phyloP scores from a whole-genome alignment of 495 filamentous ascomycete genomes.

The Penicillium psychrofluorescens region DNA sequence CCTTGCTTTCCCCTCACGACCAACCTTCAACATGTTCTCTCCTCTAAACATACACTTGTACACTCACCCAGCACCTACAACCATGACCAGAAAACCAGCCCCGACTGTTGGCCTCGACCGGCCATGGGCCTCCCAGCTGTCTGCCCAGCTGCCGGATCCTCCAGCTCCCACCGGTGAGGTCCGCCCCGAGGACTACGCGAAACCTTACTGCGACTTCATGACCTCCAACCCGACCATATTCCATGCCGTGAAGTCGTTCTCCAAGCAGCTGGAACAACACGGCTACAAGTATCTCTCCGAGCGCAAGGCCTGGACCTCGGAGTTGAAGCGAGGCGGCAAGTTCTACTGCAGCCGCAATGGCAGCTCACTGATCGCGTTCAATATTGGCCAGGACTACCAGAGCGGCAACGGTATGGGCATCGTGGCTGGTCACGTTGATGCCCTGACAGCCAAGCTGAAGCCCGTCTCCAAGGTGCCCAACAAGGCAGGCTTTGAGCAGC shows the following conservation, averaged over 20 bases:
- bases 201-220: slow-evolving; percentile 85
- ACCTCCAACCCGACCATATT: slow-evolving; percentile 87
- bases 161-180: slow-evolving; percentile 12
- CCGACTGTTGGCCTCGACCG: slow-evolving; percentile 12
- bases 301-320: slow-evolving; percentile 68
- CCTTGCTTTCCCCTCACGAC: slow-evolving; percentile 16
- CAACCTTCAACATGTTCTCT: not conserved
- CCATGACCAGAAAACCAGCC: slow-evolving; percentile 22
- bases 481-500: slow-evolving; percentile 78
- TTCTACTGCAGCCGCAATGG: slow-evolving; percentile 86
- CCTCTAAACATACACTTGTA: slow-evolving; percentile 5
- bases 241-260: slow-evolving; percentile 73
- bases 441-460: slow-evolving; percentile 81
- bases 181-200: slow-evolving; percentile 56
- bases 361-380: slow-evolving; percentile 80
- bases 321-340: slow-evolving; percentile 72
- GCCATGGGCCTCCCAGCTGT: slow-evolving; percentile 17
- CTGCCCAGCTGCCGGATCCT: slow-evolving; percentile 14
- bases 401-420: slow-evolving; percentile 77
- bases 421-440: slow-evolving; percentile 88
- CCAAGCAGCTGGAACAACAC: slow-evolving; percentile 56
- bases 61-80: not conserved
- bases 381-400: slow-evolving; percentile 71
- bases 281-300: slow-evolving; percentile 76
- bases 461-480: slow-evolving; percentile 74